Evolutionary conservation across 2,329 filamentous ascomycete species (phyloP).

Genomic region (Stagonosporopsis rhizophila): DNA sequence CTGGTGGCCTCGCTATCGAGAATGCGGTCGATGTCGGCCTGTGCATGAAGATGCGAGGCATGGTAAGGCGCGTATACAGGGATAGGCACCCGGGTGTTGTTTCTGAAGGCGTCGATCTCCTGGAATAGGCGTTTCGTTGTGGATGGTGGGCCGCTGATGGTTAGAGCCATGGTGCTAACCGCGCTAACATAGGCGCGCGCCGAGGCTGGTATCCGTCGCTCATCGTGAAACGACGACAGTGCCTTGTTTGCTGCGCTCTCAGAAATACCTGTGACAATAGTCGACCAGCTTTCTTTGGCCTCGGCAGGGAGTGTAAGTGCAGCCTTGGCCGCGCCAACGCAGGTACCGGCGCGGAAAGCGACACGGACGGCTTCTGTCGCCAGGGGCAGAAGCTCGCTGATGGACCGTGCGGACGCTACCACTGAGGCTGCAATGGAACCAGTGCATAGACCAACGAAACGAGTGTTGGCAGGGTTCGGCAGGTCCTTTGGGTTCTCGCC

Average conservation of each 20-base stretch:
- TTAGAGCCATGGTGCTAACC: constrained; percentile 65
- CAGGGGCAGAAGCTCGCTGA: constrained; percentile 67
- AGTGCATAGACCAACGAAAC: constrained; percentile 71
- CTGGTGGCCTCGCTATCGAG: constrained; percentile 52
- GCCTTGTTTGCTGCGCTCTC: constrained; percentile 60
- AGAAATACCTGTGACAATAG: constrained; percentile 65
- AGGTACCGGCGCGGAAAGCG: constrained; percentile 68
- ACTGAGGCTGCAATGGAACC: constrained; percentile 74
- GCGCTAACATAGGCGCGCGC: constrained; percentile 65
- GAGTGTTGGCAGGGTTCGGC: constrained; percentile 57
- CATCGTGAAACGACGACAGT: constrained; percentile 65
- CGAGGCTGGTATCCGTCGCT: constrained; percentile 59
- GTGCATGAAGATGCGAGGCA: constrained; percentile 61
- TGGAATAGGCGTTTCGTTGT: constrained; percentile 61
- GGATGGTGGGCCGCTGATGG: constrained; percentile 65
- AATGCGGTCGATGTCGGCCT: constrained; percentile 60
- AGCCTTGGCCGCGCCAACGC: constrained; percentile 52
- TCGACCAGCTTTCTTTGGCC: constrained; percentile 70
- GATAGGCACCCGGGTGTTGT: constrained; percentile 60
- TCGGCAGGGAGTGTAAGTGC: constrained; percentile 61
- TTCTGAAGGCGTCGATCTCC: constrained; percentile 56
- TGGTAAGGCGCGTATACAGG: constrained; percentile 67
- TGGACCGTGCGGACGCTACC: constrained; percentile 67
- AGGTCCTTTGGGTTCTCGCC: constrained; percentile 62
- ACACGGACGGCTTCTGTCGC: constrained; percentile 70